Evolutionary conservation across 352 stramenopile species (phyloP), one percentile per base, ranked within the genome.

Genomic region (Phytophthora citrophthora): DNA sequence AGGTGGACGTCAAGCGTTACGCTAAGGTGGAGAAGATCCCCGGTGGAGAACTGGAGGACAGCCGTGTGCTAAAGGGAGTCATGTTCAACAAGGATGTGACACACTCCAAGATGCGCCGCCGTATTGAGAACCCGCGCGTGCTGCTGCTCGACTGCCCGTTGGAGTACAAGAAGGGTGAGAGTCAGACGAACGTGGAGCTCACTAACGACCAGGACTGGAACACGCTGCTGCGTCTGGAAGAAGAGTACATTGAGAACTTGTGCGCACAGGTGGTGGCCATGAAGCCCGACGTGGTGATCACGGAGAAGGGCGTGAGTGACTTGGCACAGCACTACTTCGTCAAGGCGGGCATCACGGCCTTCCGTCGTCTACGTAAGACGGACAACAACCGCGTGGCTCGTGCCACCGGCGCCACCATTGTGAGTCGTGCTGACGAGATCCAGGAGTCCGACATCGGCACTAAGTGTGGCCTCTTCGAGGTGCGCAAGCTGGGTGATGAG

Each of bases 81-180:
- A 99, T 99, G 97, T 99, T 99, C 83, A 99, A 99, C 88, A 99
- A 99, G 86, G 98, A 99, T 77, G 94, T 98, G 45, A 99, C 97
- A 16, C 97, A 99, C 89, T 97, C 97, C 40, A 99, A 99, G 85
- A 99, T 99, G 98, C 86, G 96, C 41, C 94, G 97, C 54, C 87
- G 87, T 47, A 99, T 99, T 76, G 96, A 99, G 74, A 99, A 99
- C 81, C 98, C 98, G 32, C 94, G 97, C 31, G 97, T 99, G 61
- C 79, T 99, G 20, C 84, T 99, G 50, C 74, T 99, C 1, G 98
- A 99, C 79, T 99, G 96, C 74, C 97, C 97, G 12, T 86, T 99
- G 18, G 98, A 99, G 84, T 99, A 99, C 89, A 99, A 99, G 92
- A 99, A 99, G 86, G 96, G 96, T 59, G 98, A 99, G 80, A 95